A percentile compares a stretch with the other conserved stretches of the same genome.
Evolutionary conservation across 2,329 filamentous ascomycete genomes (phyloP).

Genomic region (Balansia obtecta): DNA sequence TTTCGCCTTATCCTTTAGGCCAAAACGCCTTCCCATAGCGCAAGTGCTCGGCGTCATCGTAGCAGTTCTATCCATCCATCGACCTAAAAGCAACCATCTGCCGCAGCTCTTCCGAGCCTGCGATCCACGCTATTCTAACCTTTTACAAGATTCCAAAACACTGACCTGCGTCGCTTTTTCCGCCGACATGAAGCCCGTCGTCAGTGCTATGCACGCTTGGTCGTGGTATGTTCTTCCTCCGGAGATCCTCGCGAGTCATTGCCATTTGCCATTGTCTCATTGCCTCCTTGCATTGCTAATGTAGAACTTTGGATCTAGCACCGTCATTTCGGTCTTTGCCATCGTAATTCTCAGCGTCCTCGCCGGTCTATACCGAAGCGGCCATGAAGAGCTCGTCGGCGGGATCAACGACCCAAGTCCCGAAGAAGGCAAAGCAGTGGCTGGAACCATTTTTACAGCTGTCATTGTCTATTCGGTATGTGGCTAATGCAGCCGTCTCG

Average conservation of each 20-base stretch:
- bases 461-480: slow-evolving; percentile 82
- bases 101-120: background rate
- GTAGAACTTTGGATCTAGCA: slow-evolving; percentile 36
- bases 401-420: slow-evolving; percentile 59
- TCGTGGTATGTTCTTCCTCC: slow-evolving; percentile 55
- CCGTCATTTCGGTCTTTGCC: slow-evolving; percentile 54
- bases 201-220: slow-evolving; percentile 88
- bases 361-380: slow-evolving; percentile 61
- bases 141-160: background rate
- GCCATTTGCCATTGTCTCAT: background rate
- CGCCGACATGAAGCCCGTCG: slow-evolving; percentile 79
- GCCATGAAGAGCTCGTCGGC: slow-evolving; percentile 77
- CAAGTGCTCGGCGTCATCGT: background rate
- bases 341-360: slow-evolving; percentile 52
- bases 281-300: slow-evolving; percentile 11
- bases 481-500: slow-evolving; percentile 13
- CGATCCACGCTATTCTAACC: background rate
- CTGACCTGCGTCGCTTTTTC: background rate
- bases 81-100: background rate
- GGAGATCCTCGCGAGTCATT: background rate
- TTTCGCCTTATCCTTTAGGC: background rate
- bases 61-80: background rate
- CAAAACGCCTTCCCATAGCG: background rate
- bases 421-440: slow-evolving; percentile 63
- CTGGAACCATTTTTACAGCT: slow-evolving; percentile 74